Conservation (phyloP, 352 stramenopile species). For the Pythium guiyangense region DNA sequence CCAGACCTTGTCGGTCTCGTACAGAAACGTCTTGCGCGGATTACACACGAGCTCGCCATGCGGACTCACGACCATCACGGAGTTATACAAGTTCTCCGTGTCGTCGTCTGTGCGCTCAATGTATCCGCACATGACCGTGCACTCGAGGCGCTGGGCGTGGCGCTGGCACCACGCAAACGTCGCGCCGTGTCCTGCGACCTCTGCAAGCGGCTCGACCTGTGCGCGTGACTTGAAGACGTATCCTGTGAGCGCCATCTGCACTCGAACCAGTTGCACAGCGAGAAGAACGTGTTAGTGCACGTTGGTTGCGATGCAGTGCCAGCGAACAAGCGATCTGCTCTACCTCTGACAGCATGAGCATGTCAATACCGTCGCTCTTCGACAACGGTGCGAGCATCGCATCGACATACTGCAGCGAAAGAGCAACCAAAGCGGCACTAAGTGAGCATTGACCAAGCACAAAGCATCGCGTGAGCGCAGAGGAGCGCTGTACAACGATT, state of each 20-base stretch:
- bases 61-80: constrained; percentile 77
- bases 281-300: constrained; percentile 1
- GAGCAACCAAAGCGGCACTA: background rate
- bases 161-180: constrained; percentile 69
- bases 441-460: background rate
- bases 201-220: constrained; percentile 57
- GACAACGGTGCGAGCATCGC: constrained; percentile 54
- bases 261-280: background rate
- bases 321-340: no score
- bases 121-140: constrained; percentile 70
- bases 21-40: constrained; percentile 78
- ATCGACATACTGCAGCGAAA: constrained; percentile 37
- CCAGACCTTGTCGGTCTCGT: constrained; percentile 83
- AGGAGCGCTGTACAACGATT: no score
- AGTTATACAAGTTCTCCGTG: constrained; percentile 47
- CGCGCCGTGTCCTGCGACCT: constrained; percentile 37
- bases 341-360: constrained; percentile 82
- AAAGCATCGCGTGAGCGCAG: background rate
- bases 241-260: constrained; percentile 77
- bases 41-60: constrained; percentile 65
- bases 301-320: background rate
- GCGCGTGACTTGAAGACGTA: constrained; percentile 67
- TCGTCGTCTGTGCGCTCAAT: constrained; percentile 39
- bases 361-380: constrained; percentile 41
- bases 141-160: constrained; percentile 55